Evolutionary conservation across 805 yeast genomes (phyloP).

Genomic region (Danielia reshetovae): DNA sequence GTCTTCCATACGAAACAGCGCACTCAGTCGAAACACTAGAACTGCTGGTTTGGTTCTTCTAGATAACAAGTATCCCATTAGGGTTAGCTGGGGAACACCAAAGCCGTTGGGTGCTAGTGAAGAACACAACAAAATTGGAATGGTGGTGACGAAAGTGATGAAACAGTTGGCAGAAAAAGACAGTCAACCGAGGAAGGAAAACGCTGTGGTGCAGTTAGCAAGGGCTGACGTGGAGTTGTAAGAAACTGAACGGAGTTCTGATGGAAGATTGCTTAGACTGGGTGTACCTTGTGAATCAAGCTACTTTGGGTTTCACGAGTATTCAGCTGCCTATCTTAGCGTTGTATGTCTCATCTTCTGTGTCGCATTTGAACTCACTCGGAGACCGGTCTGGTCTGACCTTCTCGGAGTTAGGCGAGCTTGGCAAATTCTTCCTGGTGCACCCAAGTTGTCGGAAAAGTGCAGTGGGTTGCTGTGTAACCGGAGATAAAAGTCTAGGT

Average conservation of each 20-base stretch:
- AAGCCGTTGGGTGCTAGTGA: constrained; percentile 38
- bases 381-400: too few species aligned
- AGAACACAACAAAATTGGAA: constrained; percentile 46
- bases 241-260: not conserved
- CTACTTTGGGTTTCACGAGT: too few species aligned
- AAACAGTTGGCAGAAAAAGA: constrained; percentile 48
- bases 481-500: too few species aligned
- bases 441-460: too few species aligned
- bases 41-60: constrained; percentile 34
- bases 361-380: too few species aligned
- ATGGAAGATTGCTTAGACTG: too few species aligned
- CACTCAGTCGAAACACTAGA: constrained; percentile 20
- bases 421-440: too few species aligned
- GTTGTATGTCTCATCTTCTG: too few species aligned
- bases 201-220: constrained; percentile 1
- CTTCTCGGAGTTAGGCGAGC: too few species aligned
- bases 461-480: too few species aligned
- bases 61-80: constrained; percentile 38
- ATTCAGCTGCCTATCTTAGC: too few species aligned
- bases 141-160: constrained; percentile 51
- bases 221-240: constrained; percentile 15
- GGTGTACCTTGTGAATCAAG: too few species aligned
- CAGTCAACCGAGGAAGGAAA: constrained; percentile 6
- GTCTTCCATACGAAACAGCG: constrained; percentile 17
- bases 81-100: constrained; percentile 56